Percentiles rank a stretch among this genome's conserved stretches.
These are phyloP conservation scores for Suillus paluster DNA, from an alignment of 768 basidiomycete genomes.

Conservation along the genomic window DNA sequence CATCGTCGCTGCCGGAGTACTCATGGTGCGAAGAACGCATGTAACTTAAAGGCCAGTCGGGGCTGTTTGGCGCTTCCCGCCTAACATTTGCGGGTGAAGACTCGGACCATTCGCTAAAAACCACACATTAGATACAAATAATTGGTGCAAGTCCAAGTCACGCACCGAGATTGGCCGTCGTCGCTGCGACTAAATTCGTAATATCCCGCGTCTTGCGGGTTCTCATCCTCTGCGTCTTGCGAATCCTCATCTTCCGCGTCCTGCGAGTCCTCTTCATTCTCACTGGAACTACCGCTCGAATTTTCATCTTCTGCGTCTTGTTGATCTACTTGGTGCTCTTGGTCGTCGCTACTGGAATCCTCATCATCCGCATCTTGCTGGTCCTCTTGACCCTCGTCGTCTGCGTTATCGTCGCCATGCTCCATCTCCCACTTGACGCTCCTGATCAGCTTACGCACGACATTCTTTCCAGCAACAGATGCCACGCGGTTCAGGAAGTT, in stretches of 20 bases:
- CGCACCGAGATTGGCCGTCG: not conserved
- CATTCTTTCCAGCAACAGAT: constrained; percentile 29
- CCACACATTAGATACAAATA: not conserved
- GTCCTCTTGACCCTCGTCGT: constrained; percentile 2
- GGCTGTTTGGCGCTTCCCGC: not conserved
- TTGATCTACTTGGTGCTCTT: not conserved
- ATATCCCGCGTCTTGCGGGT: too few species aligned
- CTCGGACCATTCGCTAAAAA: not conserved
- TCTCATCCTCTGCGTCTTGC: not conserved
- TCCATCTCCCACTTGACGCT: constrained; percentile 20
- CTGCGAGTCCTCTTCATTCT: not conserved
- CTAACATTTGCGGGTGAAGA: not conserved
- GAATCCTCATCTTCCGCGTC: not conserved
- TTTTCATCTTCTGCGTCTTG: not conserved
- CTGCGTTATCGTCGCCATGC: not conserved
- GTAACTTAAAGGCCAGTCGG: not conserved
- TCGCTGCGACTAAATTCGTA: not conserved
- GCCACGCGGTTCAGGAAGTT: constrained; percentile 26
- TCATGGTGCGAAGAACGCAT: not conserved
- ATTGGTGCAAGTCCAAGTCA: not conserved
- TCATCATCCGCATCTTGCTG: constrained; percentile 2
- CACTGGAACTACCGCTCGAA: not conserved
- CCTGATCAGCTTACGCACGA: constrained; percentile 31
- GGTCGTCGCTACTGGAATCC: constrained; percentile 1
- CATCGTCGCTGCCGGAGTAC: not conserved